Percentiles rank a stretch among this genome's conserved stretches.
phyloP scores from a whole-genome alignment of 805 yeast species.

The Saccharomycopsis synnaedendra region DNA sequence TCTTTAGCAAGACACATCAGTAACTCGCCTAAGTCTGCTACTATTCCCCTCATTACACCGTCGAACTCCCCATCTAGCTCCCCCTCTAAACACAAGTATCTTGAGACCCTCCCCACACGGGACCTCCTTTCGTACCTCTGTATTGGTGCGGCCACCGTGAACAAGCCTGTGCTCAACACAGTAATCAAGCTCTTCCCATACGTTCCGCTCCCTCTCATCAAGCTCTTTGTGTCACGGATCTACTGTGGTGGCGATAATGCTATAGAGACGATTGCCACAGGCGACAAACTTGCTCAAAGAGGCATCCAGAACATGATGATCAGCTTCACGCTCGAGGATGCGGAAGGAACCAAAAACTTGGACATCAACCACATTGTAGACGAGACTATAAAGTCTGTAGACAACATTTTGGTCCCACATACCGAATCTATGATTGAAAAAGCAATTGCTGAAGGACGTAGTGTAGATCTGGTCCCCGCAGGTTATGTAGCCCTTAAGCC shows the following conservation, averaged over 20 bases:
- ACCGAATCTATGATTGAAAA: conserved; percentile 45
- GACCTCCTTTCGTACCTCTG: conserved; percentile 55
- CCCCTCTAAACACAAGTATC: conserved; percentile 22
- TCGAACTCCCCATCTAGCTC: no score
- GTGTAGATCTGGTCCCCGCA: conserved; percentile 65
- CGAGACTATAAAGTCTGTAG: conserved; percentile 57
- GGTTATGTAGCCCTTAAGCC: conserved; percentile 93
- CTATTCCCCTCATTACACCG: no score
- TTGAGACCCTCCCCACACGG: conserved; percentile 39
- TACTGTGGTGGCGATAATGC: conserved; percentile 87
- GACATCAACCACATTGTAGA: conserved; percentile 48
- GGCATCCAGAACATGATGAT: conserved; percentile 93
- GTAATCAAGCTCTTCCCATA: conserved; percentile 61
- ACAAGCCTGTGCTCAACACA: conserved; percentile 47
- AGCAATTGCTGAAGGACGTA: conserved; percentile 22
- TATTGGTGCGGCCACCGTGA: conserved; percentile 60
- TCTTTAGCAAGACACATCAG: no score
- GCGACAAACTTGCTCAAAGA: conserved; percentile 49
- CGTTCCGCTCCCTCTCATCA: conserved; percentile 62
- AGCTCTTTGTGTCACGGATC: conserved; percentile 62
- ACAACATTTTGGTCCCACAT: conserved; percentile 59
- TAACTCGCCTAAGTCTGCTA: no score
- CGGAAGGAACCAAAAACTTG: conserved; percentile 60
- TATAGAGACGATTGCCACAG: conserved; percentile 59
- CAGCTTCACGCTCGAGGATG: conserved; percentile 87